Conservation (phyloP, 352 stramenopile species). For the Phytophthora hibernalis region DNA sequence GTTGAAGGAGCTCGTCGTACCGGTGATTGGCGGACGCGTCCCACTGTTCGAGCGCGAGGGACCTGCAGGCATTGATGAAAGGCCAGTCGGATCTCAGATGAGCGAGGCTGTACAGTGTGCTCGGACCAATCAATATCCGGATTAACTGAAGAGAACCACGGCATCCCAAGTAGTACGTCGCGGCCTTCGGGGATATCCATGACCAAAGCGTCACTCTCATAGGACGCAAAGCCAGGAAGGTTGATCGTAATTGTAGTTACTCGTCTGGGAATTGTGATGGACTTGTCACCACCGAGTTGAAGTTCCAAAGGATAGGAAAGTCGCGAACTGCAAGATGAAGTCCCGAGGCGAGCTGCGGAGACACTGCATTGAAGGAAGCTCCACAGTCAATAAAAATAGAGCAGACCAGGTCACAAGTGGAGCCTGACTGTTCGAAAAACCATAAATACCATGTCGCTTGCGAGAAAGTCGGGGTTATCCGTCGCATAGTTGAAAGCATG, state of each 20-base stretch:
- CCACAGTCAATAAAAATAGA: background rate
- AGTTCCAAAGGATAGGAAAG: background rate
- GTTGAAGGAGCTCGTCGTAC: background rate
- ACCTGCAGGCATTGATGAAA: background rate
- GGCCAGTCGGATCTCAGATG: background rate
- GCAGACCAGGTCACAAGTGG: background rate
- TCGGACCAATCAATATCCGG: conserved; percentile 1
- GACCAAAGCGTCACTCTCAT: background rate
- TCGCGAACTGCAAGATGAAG: background rate
- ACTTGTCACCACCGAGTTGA: background rate
- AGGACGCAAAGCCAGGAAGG: background rate
- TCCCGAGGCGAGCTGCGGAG: background rate
- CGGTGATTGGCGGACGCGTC: background rate
- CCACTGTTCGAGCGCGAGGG: background rate
- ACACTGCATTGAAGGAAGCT: background rate
- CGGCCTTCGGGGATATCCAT: background rate
- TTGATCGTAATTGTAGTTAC: background rate
- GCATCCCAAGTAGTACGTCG: background rate
- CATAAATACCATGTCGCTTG: background rate
- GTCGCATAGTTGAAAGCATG: background rate
- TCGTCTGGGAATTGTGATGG: background rate
- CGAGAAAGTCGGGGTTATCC: background rate
- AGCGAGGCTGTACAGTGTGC: background rate
- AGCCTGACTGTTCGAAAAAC: background rate
- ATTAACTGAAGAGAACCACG: background rate